Evolutionary conservation across 306 rosid species (phyloP).

Genomic region (Hylodesmum podocarpum): DNA sequence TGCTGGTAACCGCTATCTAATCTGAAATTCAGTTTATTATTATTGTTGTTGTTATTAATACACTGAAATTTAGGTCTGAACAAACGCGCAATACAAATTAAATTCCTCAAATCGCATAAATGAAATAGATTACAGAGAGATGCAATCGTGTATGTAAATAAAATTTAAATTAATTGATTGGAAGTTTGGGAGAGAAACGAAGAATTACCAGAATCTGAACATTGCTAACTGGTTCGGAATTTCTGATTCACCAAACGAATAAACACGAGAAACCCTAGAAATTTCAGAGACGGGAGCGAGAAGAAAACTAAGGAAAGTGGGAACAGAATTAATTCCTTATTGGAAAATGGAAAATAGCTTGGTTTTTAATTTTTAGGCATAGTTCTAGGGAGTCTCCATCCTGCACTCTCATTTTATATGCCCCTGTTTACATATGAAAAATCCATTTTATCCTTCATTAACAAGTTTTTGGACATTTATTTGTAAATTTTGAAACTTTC

Average conservation of each 20-base stretch:
- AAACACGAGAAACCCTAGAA: constrained; percentile 31
- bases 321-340: background rate
- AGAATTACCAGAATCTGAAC: constrained; percentile 83
- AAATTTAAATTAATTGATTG: background rate
- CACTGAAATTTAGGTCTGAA: background rate
- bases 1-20: background rate
- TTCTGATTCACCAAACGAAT: constrained; percentile 12
- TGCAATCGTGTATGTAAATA: background rate
- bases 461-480: too few species aligned
- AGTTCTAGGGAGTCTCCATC: too few species aligned
- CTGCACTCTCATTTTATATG: too few species aligned
- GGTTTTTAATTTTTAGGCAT: background rate
- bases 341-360: background rate
- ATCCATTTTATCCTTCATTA: too few species aligned
- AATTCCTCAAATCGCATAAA: background rate
- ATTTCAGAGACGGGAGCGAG: constrained; percentile 21
- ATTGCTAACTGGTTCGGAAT: constrained; percentile 34
- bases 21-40: background rate
- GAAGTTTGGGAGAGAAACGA: background rate
- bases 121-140: background rate
- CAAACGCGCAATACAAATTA: background rate
- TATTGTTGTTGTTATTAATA: background rate
- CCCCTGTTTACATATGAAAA: too few species aligned
- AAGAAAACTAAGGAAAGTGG: background rate
- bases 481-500: too few species aligned